A percentile compares a stretch with the other conserved stretches of the same genome.
phyloP scores from a whole-genome alignment of 169 alveolate species.

The Plasmodium falciparum region DNA sequence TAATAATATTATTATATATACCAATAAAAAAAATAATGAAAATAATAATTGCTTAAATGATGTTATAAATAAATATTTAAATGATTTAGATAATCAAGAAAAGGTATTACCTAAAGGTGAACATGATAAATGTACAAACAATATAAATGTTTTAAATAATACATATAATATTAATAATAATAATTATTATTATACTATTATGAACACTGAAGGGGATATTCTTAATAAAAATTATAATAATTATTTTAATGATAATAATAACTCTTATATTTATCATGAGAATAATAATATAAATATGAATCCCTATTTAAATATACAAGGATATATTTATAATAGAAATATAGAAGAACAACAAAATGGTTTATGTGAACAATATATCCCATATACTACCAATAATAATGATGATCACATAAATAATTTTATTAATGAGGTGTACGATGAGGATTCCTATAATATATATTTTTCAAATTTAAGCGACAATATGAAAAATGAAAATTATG shows the following conservation, averaged over 20 bases:
- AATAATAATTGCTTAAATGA: conserved; percentile 24
- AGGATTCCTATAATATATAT: too few relatives aligned
- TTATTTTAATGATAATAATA: not conserved
- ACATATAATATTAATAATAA: conserved; percentile 3
- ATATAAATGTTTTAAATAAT: not conserved
- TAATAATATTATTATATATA: not conserved
- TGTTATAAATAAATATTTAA: conserved; percentile 37
- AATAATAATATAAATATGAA: not conserved
- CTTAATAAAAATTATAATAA: not conserved
- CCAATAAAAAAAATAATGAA: not conserved
- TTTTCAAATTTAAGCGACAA: not conserved
- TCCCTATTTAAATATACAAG: too few relatives aligned
- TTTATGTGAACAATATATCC: too few relatives aligned
- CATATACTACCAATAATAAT: too few relatives aligned
- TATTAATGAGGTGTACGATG: too few relatives aligned
- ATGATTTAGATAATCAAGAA: conserved; percentile 9
- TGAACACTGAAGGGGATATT: not conserved
- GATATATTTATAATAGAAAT: too few relatives aligned
- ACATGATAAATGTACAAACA: not conserved
- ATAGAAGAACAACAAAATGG: too few relatives aligned
- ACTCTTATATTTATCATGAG: not conserved
- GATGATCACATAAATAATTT: too few relatives aligned
- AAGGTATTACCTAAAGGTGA: not conserved
- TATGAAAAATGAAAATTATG: not conserved
- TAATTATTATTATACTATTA: not conserved